Evolutionary conservation across 2,329 filamentous ascomycete genomes (phyloP).

Genomic region (Trichoderma simmonsii): DNA sequence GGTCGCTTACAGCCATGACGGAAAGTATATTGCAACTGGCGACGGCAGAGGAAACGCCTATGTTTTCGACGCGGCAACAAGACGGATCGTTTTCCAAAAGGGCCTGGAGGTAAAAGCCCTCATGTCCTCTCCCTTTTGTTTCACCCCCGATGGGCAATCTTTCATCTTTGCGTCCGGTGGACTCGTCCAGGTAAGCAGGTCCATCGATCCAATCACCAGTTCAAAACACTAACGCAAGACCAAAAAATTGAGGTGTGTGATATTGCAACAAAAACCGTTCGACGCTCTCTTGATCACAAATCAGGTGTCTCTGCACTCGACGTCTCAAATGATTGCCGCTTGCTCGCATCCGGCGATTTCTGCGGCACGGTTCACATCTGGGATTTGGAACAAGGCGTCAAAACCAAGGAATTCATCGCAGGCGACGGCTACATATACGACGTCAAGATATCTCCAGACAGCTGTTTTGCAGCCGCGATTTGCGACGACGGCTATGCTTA

Average conservation of each 20-base stretch:
- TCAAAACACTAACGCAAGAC: too few relatives aligned
- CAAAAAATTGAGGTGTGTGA: too few relatives aligned
- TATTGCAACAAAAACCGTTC: too few relatives aligned
- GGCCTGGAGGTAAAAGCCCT: background rate
- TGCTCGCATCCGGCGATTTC: background rate
- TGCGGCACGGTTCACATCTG: background rate
- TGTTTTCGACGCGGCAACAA: background rate
- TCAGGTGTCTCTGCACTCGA: background rate
- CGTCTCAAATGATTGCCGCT: background rate
- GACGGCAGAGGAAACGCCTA: background rate
- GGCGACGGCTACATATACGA: background rate
- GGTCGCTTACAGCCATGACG: background rate
- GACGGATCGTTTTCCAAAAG: too few relatives aligned
- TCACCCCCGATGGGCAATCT: too few relatives aligned
- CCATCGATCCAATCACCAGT: too few relatives aligned
- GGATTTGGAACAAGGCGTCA: background rate
- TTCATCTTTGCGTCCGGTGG: too few relatives aligned
- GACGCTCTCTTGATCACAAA: too few relatives aligned
- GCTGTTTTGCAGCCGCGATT: background rate
- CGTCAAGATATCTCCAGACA: background rate
- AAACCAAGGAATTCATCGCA: background rate
- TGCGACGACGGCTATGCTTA: too few relatives aligned
- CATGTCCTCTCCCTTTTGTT: too few relatives aligned
- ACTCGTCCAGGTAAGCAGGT: too few relatives aligned
- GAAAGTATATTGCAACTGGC: background rate